These are phyloP conservation scores for Entomophthora muscae DNA, from an alignment of 371 early-diverging fungal species.

Conservation along the genomic window DNA sequence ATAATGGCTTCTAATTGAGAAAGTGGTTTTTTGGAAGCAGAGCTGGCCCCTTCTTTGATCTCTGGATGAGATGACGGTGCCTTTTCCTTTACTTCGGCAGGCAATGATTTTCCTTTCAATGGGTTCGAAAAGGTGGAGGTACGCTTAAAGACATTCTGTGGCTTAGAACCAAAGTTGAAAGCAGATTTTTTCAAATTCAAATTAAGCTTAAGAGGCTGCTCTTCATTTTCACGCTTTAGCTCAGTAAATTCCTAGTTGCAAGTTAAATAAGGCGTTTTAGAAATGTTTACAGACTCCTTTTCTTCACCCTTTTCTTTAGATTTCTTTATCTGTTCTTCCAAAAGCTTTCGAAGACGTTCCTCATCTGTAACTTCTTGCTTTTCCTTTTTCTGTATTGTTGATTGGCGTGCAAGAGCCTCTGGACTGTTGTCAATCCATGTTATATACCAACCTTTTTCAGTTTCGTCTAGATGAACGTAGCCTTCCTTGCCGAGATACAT, in stretches of 20 bases:
- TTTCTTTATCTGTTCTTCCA: constrained; percentile 65
- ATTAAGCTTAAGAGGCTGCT: neutral
- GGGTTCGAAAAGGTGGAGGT: neutral
- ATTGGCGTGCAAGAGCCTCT: constrained; percentile 58
- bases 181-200: neutral
- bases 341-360: constrained; percentile 50
- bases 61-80: neutral
- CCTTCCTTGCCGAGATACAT: constrained; percentile 72
- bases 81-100: neutral
- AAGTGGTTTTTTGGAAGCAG: neutral
- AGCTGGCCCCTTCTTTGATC: neutral
- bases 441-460: constrained; percentile 77
- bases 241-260: neutral
- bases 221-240: neutral
- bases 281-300: constrained; percentile 10
- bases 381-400: constrained; percentile 69
- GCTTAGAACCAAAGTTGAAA: neutral
- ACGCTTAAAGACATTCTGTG: neutral
- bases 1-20: neutral
- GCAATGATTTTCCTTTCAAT: neutral
- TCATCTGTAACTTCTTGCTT: constrained; percentile 64
- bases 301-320: constrained; percentile 35
- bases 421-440: constrained; percentile 85
- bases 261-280: neutral
- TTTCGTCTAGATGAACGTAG: constrained; percentile 70